Evolutionary conservation across 768 basidiomycete genomes (phyloP), one percentile per base, ranked within the genome.

Genomic region (Tylopilus balloui): DNA sequence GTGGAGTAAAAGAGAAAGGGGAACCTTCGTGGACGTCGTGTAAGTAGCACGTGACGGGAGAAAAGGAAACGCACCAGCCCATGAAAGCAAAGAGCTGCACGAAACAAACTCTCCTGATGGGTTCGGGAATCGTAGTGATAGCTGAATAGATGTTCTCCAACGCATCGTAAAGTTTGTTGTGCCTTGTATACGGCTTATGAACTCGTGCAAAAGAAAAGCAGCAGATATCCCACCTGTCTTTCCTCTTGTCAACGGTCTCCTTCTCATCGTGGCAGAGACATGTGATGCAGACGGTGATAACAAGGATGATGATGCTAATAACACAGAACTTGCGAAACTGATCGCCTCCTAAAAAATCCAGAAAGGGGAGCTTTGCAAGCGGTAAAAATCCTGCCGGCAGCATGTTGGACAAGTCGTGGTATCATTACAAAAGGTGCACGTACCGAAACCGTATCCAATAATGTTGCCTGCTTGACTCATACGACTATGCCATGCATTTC

Each of bases 401-500:
- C 32, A 6, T 24, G 27, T 38, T 64, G 14, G 67, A 50, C 8
- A 34, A 20, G 24, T 42, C 28, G 14, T 6, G 14, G 27, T 27
- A 29, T n/a, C n/a, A 42, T 13, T 37, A 27, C 20, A 41, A 42
- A 6, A 45, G 12, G 24, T 36, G 9, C 21, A 51, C 78, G 50
- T 61, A 88, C 91, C 93, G 63, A 95, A 87, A 2, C 89, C 89
- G 70, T 84, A 97, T 9, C 96, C 96, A 54, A 97, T 66, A 42
- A 98, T 95, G 63, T 96, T 98, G 19, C 93, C 96, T n/a, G 92
- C 83, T 63, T 98, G 92, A 37, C 83, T 86, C 88, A 97, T 96
- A 53, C 92, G 77, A 39, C 94, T 88, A 53, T 97, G 93, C 93
- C 95, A 99, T 28, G 96, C 96, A 70, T 98, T 99, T 4, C 87